Evolutionary conservation across 1,284 basidiomycete genomes (phyloP), one percentile per base, ranked within the genome.

Genomic region (Malassezia vespertilionis): DNA sequence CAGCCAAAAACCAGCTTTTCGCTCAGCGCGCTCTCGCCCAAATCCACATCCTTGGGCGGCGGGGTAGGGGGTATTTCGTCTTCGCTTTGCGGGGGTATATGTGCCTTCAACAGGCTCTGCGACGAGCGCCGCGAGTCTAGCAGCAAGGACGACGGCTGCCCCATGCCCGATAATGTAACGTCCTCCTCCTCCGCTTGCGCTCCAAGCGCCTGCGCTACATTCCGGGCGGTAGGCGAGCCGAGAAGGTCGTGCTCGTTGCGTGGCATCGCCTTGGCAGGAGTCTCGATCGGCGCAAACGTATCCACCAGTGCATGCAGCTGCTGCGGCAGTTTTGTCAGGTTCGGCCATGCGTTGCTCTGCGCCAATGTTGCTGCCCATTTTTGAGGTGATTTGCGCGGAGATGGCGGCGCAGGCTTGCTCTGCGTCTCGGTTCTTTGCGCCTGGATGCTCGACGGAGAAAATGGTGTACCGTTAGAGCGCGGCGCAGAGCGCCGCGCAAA

Each of bases 1-100:
- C 48, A 51, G 20, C 48, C 38, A 12, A 20, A 27, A 8, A 41
- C 38, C 10, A 51, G 38, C 21, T 34, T 32, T 7, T 51, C 48
- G n/a, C 34, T 11, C 10, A 43, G 21, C 21, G 33, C 38, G 0
- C 37, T 33, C 21, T 27, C 24, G 12, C 20, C 24, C 23, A 28
- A 8, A 5, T 15, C 5, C 35, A 28, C 42, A 12, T 45, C 38
- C 32, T 39, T 44, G 24, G 27, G 35, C 12, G 39, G 40, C 9
- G 34, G 28, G 10, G 27, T 14, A 14, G 17, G 33, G 6, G 33
- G 17, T 7, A 8, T 7, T 15, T 33, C 32, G 32, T 15, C 32
- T 15, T 15, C 10, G 10, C 9, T 15, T 9, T 7, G n/a, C 32
- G n/a, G 8, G 10, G 32, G 9, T 7, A 33, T 9, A 20, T 35